These are phyloP conservation scores for Artomyces pyxidatus DNA, from an alignment of 768 basidiomycete species.

Conservation along the genomic window DNA sequence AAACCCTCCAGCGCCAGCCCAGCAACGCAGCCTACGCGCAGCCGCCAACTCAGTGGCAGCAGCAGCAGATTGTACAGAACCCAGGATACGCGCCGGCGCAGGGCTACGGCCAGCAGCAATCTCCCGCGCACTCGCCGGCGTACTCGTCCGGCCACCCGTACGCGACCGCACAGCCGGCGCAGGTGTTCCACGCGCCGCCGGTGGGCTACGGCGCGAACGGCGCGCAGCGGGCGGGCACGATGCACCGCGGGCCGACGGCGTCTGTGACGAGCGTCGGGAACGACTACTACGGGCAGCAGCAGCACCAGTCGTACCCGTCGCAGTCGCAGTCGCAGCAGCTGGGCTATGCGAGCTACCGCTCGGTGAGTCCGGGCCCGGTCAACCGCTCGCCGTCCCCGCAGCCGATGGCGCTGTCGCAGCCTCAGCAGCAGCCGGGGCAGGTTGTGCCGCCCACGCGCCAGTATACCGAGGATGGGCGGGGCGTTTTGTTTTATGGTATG, in stretches of 20 bases:
- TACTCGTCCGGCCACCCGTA: slow-evolving; percentile 12
- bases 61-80: too few species aligned
- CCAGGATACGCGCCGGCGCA: slow-evolving; percentile 3
- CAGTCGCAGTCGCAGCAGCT: slow-evolving; percentile 25
- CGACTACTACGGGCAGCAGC: slow-evolving; percentile 11
- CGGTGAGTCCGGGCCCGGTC: slow-evolving; percentile 32
- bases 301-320: slow-evolving; percentile 6
- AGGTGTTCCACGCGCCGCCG: slow-evolving; percentile 1
- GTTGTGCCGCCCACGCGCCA: slow-evolving; percentile 52
- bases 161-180: slow-evolving; percentile 10
- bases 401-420: slow-evolving; percentile 21
- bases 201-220: slow-evolving; percentile 13
- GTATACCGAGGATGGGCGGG: slow-evolving; percentile 73
- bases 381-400: slow-evolving; percentile 46
- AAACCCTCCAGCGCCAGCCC: slow-evolving; percentile 4
- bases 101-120: slow-evolving; percentile 12
- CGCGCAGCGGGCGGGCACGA: slow-evolving; percentile 1
- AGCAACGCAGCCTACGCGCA: slow-evolving; percentile 2
- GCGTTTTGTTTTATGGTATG: slow-evolving; percentile 85
- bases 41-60: slow-evolving; percentile 5
- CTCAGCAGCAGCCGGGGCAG: slow-evolving; percentile 8
- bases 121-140: slow-evolving; percentile 2
- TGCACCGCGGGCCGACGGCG: slow-evolving; percentile 1
- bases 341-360: slow-evolving; percentile 30
- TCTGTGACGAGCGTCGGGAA: too few species aligned